Evolutionary conservation across 2,329 filamentous ascomycete genomes (phyloP), one percentile per base, ranked within the genome.

Genomic region (Lasiodiplodia theobromae): DNA sequence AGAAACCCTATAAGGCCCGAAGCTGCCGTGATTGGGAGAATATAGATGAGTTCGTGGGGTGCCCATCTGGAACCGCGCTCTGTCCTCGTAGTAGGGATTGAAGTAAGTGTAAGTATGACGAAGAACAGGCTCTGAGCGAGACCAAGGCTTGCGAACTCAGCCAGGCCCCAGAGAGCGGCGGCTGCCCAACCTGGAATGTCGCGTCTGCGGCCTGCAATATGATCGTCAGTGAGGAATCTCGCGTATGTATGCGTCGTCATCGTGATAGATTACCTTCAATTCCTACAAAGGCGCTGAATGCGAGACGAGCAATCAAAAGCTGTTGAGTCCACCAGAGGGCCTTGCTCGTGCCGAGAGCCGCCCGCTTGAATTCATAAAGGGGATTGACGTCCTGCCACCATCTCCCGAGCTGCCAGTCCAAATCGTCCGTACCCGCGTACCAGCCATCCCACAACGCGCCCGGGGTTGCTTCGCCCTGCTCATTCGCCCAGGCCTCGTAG

Each of bases 121-220:
- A 87, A 89, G 79, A 91, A 91, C 37, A 91, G 77, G 71, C 88
- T 90, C 76, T 88, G 85, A 2, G 88, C 86, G 72, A 87, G 89
- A 0, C 87, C 88, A 12, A 91, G 78, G 67, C 84, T 87, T 66
- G 89, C 84, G 5, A 88, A 79, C 66, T 90, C 87, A 18, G 85
- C 85, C n/a, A 91, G 77, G 16, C 84, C 76, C 69, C 89, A 82
- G 71, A 89, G 90, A 2, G 86, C 83, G 76, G 86, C 85, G 1
- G 87, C 76, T 2, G 73, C 74, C 7, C 67, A 78, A 64, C 84
- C 78, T 0, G 86, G 83, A 12, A 91, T 85, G 21, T 84, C 84
- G 67, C 87, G 85, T 71, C 87, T 82, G 54, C 84, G 83, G 25
- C 81, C 82, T 83, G 34, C 54, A n/a, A 49, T 40, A 21, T 31